Evolutionary conservation across 2,329 filamentous ascomycete genomes (phyloP).

Genomic region (Fusarium euwallaceae): DNA sequence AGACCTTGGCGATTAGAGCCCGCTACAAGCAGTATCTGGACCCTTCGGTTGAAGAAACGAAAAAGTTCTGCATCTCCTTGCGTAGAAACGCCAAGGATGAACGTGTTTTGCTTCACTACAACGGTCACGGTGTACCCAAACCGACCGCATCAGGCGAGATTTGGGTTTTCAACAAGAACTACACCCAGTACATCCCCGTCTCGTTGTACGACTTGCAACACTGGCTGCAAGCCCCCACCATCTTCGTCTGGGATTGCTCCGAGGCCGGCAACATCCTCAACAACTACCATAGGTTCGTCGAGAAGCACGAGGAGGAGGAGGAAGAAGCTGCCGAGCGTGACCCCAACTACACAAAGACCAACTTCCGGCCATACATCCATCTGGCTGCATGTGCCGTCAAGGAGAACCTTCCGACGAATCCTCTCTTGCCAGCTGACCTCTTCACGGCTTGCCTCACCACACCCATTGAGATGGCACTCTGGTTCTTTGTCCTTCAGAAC

Average conservation of each 20-base stretch:
- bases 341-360: conserved; percentile 85
- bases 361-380: conserved; percentile 80
- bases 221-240: conserved; percentile 94
- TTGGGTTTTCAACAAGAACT: conserved; percentile 99
- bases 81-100: conserved; percentile 95
- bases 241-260: conserved; percentile 98
- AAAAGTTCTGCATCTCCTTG: conserved; percentile 93
- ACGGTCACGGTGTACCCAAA: conserved; percentile 96
- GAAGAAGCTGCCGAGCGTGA: conserved; percentile 81
- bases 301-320: conserved; percentile 94
- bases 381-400: conserved; percentile 91
- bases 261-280: conserved; percentile 95
- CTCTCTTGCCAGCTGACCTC: conserved; percentile 90
- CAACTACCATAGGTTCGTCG: conserved; percentile 94
- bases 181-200: conserved; percentile 98
- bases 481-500: conserved; percentile 96
- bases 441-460: conserved; percentile 97
- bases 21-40: conserved; percentile 97
- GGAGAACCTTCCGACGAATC: conserved; percentile 95
- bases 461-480: conserved; percentile 95
- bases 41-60: conserved; percentile 96
- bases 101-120: conserved; percentile 97
- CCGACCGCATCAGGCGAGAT: conserved; percentile 96
- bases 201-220: conserved; percentile 94
- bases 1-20: conserved; percentile 94